phyloP scores from a whole-genome alignment of 441 rosid species.

The Iberis amara region DNA sequence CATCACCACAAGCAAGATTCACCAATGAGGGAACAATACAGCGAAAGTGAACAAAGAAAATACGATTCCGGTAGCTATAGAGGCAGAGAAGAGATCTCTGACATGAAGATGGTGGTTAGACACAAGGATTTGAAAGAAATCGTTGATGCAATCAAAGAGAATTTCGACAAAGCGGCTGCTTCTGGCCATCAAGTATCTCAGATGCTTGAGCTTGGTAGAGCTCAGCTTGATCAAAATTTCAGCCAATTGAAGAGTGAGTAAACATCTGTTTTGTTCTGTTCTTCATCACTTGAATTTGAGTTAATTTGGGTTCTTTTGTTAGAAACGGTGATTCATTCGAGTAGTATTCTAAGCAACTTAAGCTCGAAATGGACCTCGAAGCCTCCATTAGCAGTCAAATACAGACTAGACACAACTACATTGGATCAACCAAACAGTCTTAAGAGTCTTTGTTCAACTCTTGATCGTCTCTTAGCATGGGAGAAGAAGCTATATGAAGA shows the following conservation, averaged over 20 bases:
- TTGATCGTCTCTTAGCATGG: conserved; percentile 86
- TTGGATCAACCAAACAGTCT: conserved; percentile 46
- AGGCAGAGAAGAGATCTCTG: conserved; percentile 42
- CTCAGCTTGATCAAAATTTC: conserved; percentile 83
- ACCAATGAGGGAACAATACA: conserved; percentile 28
- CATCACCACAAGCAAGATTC: conserved; percentile 25
- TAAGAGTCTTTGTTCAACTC: conserved; percentile 70
- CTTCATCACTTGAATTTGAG: too few relatives aligned
- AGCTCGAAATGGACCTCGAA: conserved; percentile 89
- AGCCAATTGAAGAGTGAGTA: conserved; percentile 67
- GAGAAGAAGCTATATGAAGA: conserved; percentile 68
- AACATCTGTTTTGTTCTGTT: too few relatives aligned
- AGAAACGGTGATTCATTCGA: conserved; percentile 42
- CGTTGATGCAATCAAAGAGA: conserved; percentile 65
- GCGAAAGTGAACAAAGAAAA: conserved; percentile 1
- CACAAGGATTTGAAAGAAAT: conserved; percentile 84
- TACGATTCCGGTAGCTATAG: conserved; percentile 39
- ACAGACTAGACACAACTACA: conserved; percentile 51
- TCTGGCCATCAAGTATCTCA: conserved; percentile 67
- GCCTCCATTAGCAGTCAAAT: conserved; percentile 81
- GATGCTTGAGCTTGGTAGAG: conserved; percentile 71
- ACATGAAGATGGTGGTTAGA: conserved; percentile 73
- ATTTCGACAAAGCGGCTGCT: conserved; percentile 65
- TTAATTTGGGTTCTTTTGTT: background rate
- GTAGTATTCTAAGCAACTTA: conserved; percentile 62